These are phyloP conservation scores for Artemisia annua DNA, from an alignment of 129 eudicot genomes.

Conservation along the genomic window DNA sequence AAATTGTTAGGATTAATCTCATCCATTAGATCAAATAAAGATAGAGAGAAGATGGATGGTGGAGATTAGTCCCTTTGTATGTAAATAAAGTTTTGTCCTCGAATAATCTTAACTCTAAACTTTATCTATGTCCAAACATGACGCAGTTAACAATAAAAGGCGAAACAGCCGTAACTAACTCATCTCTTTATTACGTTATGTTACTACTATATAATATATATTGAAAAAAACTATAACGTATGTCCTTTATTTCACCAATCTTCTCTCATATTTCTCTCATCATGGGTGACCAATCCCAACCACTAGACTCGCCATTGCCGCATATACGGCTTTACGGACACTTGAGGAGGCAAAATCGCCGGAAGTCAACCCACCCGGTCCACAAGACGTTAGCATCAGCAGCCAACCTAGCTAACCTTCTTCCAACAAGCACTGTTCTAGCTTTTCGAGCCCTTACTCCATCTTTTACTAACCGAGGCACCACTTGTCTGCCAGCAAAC, in stretches of 20 bases:
- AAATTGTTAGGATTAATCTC: too few species aligned
- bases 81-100: too few species aligned
- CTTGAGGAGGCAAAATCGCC: not conserved
- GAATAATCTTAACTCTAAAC: too few species aligned
- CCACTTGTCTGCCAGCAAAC: slow-evolving; percentile 33
- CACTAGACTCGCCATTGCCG: slow-evolving; percentile 9
- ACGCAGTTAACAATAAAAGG: not conserved
- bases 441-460: slow-evolving; percentile 55
- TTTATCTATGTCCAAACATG: not conserved
- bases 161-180: slow-evolving; percentile 9
- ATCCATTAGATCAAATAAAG: too few species aligned
- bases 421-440: slow-evolving; percentile 65
- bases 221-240: not conserved
- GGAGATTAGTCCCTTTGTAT: too few species aligned
- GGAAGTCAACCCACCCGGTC: slow-evolving; percentile 18
- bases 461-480: slow-evolving; percentile 46
- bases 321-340: not conserved
- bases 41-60: too few species aligned
- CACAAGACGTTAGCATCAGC: slow-evolving; percentile 50
- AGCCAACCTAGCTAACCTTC: slow-evolving; percentile 59
- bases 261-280: not conserved
- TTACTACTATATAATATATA: not conserved
- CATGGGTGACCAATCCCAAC: slow-evolving; percentile 17
- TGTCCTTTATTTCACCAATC: not conserved
- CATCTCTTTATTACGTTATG: slow-evolving; percentile 5